These are phyloP conservation scores for Alternaria brassicicola DNA, from an alignment of 2,329 filamentous ascomycete species.

Conservation along the genomic window DNA sequence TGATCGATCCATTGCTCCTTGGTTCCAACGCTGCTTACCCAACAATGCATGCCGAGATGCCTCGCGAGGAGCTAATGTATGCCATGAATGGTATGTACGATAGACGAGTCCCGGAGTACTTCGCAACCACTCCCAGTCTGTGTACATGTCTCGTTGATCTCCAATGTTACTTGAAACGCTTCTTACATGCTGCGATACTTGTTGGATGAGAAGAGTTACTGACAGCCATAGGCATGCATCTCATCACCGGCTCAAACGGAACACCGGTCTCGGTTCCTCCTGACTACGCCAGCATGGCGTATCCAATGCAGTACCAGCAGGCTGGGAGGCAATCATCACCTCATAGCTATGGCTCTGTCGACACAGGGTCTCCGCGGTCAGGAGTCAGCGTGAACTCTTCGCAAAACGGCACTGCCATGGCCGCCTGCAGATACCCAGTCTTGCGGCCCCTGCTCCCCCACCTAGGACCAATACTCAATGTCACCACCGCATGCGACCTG, in stretches of 20 bases:
- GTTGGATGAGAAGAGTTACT: slow-evolving; percentile 4
- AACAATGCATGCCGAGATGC: slow-evolving; percentile 42
- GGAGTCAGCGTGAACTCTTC: slow-evolving; percentile 44
- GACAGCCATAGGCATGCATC: slow-evolving; percentile 34
- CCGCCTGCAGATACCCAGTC: slow-evolving; percentile 73
- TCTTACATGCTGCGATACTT: not conserved
- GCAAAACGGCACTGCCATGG: slow-evolving; percentile 31
- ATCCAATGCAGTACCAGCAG: slow-evolving; percentile 40
- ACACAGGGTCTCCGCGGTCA: slow-evolving; percentile 46
- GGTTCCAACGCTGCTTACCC: slow-evolving; percentile 38
- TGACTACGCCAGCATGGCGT: slow-evolving; percentile 41
- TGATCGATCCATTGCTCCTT: slow-evolving; percentile 46
- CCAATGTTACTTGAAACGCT: not conserved
- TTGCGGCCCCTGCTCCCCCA: slow-evolving; percentile 83
- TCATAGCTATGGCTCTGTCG: slow-evolving; percentile 44
- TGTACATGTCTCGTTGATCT: not conserved
- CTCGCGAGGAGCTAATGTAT: slow-evolving; percentile 45
- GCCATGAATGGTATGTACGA: slow-evolving; percentile 37
- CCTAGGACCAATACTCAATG: slow-evolving; percentile 77
- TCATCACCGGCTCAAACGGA: slow-evolving; percentile 35
- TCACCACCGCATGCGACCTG: slow-evolving; percentile 83
- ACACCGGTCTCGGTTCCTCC: slow-evolving; percentile 39
- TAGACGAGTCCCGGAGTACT: not conserved
- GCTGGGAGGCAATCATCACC: slow-evolving; percentile 42
- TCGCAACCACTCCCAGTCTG: not conserved